Evolutionary conservation across 345 rosid genomes (phyloP).

Genomic region (Salix dunnii): DNA sequence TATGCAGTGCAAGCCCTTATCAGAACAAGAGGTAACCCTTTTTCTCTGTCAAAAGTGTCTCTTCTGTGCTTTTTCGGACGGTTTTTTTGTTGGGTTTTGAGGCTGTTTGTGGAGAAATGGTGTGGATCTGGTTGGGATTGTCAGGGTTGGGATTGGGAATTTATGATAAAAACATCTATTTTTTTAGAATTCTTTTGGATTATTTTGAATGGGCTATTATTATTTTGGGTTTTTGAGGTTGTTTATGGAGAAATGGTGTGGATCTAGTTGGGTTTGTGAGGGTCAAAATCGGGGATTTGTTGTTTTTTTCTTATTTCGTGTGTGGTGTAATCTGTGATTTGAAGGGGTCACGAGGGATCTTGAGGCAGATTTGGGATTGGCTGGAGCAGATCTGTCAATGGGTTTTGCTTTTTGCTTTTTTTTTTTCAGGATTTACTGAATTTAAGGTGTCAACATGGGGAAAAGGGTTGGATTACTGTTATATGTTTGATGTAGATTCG

Average conservation of each 20-base stretch:
- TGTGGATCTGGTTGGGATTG: background rate
- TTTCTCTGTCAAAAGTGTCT: background rate
- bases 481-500: background rate
- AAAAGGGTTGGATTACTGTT: background rate
- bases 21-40: conserved; percentile 43
- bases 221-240: background rate
- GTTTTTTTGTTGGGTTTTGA: background rate
- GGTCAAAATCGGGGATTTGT: background rate
- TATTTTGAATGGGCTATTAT: background rate
- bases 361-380: background rate
- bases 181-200: background rate
- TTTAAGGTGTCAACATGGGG: background rate
- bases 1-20: conserved; percentile 63
- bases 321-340: background rate
- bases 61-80: background rate
- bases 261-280: background rate
- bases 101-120: background rate
- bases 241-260: background rate
- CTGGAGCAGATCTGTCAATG: conserved; percentile 25
- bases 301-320: background rate
- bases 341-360: background rate
- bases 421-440: background rate
- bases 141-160: background rate
- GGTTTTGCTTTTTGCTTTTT: conserved; percentile 1
- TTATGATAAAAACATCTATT: background rate